Evolutionary conservation across 2,329 filamentous ascomycete genomes (phyloP).

Genomic region (Talaromyces funiculosus): DNA sequence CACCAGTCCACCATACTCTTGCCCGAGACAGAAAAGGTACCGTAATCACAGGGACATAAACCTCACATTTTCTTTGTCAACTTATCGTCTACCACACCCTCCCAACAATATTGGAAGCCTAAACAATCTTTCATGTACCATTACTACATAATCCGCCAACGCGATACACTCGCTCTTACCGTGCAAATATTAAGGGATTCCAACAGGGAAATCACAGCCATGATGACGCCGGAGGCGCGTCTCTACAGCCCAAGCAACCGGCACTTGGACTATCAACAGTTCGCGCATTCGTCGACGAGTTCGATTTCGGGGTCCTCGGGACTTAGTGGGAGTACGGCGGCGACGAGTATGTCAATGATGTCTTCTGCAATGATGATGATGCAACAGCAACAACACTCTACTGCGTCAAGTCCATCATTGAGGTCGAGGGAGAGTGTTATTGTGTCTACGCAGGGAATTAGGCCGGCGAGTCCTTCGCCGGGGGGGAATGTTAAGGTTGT

Average conservation of each 20-base stretch:
- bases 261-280: conserved; percentile 15
- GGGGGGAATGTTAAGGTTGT: conserved; percentile 79
- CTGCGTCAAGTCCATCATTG: conserved; percentile 72
- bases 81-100: conserved; percentile 1
- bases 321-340: conserved; percentile 31
- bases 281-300: conserved; percentile 28
- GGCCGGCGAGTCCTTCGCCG: conserved; percentile 44
- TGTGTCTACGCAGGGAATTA: conserved; percentile 46
- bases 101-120: background rate
- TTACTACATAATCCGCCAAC: conserved; percentile 32
- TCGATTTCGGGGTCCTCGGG: conserved; percentile 31
- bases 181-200: conserved; percentile 35
- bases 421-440: conserved; percentile 66
- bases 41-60: conserved; percentile 11
- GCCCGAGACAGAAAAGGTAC: conserved; percentile 12
- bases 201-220: conserved; percentile 26
- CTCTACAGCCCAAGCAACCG: conserved; percentile 23
- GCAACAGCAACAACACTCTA: conserved; percentile 42
- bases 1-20: background rate
- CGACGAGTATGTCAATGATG: conserved; percentile 32
- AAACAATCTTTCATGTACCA: conserved; percentile 36
- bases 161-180: conserved; percentile 35
- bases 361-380: conserved; percentile 27
- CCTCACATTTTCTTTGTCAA: conserved; percentile 5
- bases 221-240: conserved; percentile 36